Percentiles rank a stretch among this genome's conserved stretches.
Conservation (phyloP, 495 filamentous ascomycete genomes). For the Xylaria flabelliformis region DNA sequence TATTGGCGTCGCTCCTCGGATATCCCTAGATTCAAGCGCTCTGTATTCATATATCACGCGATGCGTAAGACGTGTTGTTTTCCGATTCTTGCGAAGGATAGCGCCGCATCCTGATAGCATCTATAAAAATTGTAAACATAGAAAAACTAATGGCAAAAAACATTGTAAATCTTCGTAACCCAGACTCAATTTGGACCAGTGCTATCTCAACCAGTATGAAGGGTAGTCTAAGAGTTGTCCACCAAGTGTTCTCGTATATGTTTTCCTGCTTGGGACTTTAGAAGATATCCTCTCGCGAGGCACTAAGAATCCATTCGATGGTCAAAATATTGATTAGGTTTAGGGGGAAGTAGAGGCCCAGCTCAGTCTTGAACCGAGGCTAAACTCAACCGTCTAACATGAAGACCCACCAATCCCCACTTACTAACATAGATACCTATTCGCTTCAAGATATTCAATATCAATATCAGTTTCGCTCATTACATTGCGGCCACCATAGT, state of each 20-base stretch:
- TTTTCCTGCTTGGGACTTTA: not conserved
- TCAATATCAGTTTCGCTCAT: not conserved
- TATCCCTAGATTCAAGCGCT: constrained; percentile 11
- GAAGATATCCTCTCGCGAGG: not conserved
- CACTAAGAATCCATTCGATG: not conserved
- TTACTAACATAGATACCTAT: not conserved
- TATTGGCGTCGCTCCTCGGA: constrained; percentile 1
- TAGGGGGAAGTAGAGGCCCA: not conserved
- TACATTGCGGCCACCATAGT: not conserved
- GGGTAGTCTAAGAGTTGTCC: not conserved
- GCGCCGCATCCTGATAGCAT: not conserved
- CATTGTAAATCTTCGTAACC: not conserved
- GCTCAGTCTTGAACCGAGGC: not conserved
- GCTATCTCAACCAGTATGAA: not conserved
- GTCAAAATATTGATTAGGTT: not conserved
- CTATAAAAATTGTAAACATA: constrained; percentile 19
- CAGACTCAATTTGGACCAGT: not conserved
- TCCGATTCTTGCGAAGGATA: not conserved
- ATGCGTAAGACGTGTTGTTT: not conserved
- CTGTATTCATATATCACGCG: constrained; percentile 11
- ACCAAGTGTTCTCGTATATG: not conserved
- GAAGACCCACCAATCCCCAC: not conserved
- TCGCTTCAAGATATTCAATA: not conserved
- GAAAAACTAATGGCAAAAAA: constrained; percentile 6
- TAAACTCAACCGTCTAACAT: not conserved